Conservation (phyloP, 176 grass and related monocot genomes). For the Aegilops longissima region DNA sequence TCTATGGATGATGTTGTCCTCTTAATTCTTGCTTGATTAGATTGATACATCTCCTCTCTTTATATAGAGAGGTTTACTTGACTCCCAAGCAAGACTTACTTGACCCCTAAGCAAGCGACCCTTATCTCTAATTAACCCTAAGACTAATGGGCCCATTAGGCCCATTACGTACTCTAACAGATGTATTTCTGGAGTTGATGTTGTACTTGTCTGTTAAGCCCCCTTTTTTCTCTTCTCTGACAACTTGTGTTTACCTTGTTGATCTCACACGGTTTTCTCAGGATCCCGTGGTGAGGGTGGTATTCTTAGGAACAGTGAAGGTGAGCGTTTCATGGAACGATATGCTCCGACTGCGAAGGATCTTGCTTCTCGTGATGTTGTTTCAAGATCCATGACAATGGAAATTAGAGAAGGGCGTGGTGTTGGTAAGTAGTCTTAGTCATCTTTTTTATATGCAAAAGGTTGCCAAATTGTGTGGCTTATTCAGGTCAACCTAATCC, state of each 20-base stretch:
- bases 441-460: neutral
- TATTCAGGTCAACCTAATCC: neutral
- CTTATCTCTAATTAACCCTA: no score
- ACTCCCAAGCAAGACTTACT: no score
- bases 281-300: slow-evolving; percentile 87
- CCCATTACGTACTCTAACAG: no score
- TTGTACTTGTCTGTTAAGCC: neutral
- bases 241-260: neutral
- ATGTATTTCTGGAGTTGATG: neutral
- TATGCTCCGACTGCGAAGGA: slow-evolving; percentile 77
- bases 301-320: slow-evolving; percentile 87
- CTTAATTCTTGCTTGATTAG: no score
- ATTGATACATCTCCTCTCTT: no score
- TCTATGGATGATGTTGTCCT: neutral
- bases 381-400: slow-evolving; percentile 87
- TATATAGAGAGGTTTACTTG: no score
- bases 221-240: neutral
- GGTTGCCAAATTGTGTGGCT: neutral
- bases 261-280: slow-evolving; percentile 26
- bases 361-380: slow-evolving; percentile 82
- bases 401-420: slow-evolving; percentile 80
- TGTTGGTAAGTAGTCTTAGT: slow-evolving; percentile 42
- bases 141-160: no score
- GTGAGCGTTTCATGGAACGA: slow-evolving; percentile 84
- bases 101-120: no score